phyloP scores from a whole-genome alignment of 331 rosid species.

The Phaseolus coccineus region DNA sequence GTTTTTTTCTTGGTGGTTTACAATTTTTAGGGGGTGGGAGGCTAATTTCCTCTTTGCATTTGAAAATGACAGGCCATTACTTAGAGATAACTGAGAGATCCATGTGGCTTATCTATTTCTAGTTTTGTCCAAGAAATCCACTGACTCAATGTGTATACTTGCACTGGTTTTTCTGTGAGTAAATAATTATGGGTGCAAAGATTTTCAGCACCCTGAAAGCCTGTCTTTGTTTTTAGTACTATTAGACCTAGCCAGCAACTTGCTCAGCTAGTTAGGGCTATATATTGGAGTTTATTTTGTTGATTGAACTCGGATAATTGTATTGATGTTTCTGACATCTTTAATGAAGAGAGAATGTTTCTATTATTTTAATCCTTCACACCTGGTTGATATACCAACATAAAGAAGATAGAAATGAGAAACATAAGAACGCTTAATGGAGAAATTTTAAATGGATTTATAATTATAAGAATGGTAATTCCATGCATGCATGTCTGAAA shows the following conservation, averaged over 20 bases:
- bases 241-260: conserved; percentile 41
- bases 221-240: conserved; percentile 42
- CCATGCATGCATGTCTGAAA: conserved; percentile 27
- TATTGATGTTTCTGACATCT: conserved; percentile 43
- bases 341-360: conserved; percentile 47
- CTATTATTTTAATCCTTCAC: conserved; percentile 43
- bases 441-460: conserved; percentile 11
- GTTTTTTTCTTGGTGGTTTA: conserved; percentile 3
- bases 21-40: not conserved
- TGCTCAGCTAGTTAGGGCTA: conserved; percentile 57
- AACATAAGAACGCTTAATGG: not conserved
- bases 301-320: conserved; percentile 20
- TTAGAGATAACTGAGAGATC: conserved; percentile 51
- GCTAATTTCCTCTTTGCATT: conserved; percentile 6
- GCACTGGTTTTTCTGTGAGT: conserved; percentile 43
- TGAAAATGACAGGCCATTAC: conserved; percentile 54
- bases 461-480: not conserved
- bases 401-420: not conserved
- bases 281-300: conserved; percentile 35
- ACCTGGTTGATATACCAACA: not conserved
- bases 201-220: conserved; percentile 32
- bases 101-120: conserved; percentile 45
- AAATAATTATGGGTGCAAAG: conserved; percentile 40
- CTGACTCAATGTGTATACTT: conserved; percentile 49
- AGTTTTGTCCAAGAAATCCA: conserved; percentile 47